Evolutionary conservation across 768 basidiomycete genomes (phyloP), one percentile per base, ranked within the genome.

Genomic region (Austroboletus eburneus): DNA sequence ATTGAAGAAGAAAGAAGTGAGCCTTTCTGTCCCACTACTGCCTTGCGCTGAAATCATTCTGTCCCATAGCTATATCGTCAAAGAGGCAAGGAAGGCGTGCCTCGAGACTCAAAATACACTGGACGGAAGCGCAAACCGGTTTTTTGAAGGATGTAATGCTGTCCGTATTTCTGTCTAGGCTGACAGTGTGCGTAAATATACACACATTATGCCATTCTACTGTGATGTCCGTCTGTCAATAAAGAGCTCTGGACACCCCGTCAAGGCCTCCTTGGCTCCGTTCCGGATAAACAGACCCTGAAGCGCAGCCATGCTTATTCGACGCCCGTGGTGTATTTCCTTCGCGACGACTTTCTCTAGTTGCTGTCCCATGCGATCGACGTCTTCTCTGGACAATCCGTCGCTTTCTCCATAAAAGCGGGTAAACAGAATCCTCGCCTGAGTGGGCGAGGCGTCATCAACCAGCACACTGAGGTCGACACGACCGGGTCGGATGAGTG

Each of bases 281-380:
- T 79, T 80, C 48, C 87, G 79, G 57, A 99, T 99, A 68, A 99
- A 98, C 27, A 88, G 78, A 17, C 96, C 96, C 59, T 99, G 96
- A 50, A 99, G 71, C 30, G 88, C 83, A 27, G 96, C 96, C 96
- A 99, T 99, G 62, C 93, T 97, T 48, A 96, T 75, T 34, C 78
- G 69, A 59, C 72, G 70, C 0, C 83, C 84, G 5, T 59, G 57
- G 35, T 63, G 56, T 69, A 74, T 72, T 57, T 84, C 80, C 14
- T 66, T 66, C 39, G 70, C 61, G 7, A 94, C 75, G 6, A 82
- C 69, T 33, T 67, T 58, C 43, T 78, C 73, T 35, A 96, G 64
- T 42, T 70, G 63, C 30, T 64, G 61, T 1, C 78, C 85, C 51
- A 91, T 62, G 9, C 43, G 52, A 48, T 75, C 66, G 32, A 74